Evolutionary conservation across 371 early-diverging fungal species (phyloP), one percentile per base, ranked within the genome.

Genomic region (Saksenaea vasiformis): DNA sequence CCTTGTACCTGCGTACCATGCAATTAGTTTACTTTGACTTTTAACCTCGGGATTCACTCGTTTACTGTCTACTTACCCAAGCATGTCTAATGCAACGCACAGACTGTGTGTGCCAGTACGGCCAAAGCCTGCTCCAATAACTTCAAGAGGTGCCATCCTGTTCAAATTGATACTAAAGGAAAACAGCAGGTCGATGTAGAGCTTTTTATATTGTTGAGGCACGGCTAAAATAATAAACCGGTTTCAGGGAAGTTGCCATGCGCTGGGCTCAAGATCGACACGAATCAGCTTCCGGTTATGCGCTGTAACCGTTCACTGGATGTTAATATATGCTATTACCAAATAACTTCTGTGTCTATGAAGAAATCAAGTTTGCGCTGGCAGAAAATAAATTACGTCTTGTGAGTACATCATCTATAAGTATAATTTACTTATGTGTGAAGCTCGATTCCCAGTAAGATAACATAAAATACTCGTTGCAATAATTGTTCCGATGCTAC

Each of bases 81-180:
- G 51, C 2, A 56, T 70, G 24, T 70, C 64, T 17, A 78, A 66
- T 8, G 78, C 78, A 15, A 26, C 11, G 36, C 69, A 69, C 51
- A 78, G 60, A 28, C 71, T 69, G 19, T 71, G 62, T 19, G 78
- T 78, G 4, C 74, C 78, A 38, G 75, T 72, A 53, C 78, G 70
- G 11, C 74, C 72, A 54, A 43, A 68, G 0, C 78, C 78, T 27
- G 75, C 74, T 7, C 78, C 78, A 41, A 77, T 77, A 14, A 77
- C 58, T 68, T 73, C 38, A 36, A 73, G 64, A 55, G 68, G 66
- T 34, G 69, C 69, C 69, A 69, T 69, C 19, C 53, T 54, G 39
- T 57, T 47, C 22, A 19, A 5, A 11, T 22, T 1, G 22, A 22
- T 47, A 7, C 17, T 22, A 14, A 28, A 56, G 56, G 10, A 31